Evolutionary conservation across 2,329 filamentous ascomycete species (phyloP).

Genomic region (Beauveria sp.): DNA sequence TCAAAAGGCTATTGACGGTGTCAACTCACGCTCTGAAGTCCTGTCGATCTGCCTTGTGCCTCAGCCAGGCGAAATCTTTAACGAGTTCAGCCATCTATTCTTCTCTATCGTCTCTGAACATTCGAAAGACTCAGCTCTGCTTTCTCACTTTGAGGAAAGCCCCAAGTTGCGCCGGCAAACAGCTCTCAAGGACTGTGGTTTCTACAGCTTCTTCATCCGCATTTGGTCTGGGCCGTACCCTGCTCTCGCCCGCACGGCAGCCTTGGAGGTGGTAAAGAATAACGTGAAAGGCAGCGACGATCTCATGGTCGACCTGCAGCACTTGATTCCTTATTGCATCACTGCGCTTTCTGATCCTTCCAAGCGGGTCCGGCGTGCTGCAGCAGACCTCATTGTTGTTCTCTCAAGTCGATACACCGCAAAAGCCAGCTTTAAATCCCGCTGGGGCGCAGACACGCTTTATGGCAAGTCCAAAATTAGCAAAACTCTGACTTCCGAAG

Average conservation of each 20-base stretch:
- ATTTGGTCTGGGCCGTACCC: constrained; percentile 69
- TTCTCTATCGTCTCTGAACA: constrained; percentile 42
- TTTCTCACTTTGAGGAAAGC: constrained; percentile 45
- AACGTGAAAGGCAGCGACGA: constrained; percentile 45
- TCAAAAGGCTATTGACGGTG: constrained; percentile 30
- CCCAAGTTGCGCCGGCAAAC: constrained; percentile 46
- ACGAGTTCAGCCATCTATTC: constrained; percentile 52
- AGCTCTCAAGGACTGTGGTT: constrained; percentile 55
- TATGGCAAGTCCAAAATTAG: constrained; percentile 53
- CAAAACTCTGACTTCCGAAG: constrained; percentile 50
- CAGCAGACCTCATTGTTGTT: constrained; percentile 57
- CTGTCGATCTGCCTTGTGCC: constrained; percentile 46
- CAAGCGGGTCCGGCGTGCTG: constrained; percentile 67
- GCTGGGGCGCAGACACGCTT: constrained; percentile 56
- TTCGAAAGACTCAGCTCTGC: constrained; percentile 28
- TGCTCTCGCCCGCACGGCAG: constrained; percentile 58
- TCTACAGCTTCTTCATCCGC: constrained; percentile 67
- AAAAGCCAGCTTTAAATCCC: constrained; percentile 29
- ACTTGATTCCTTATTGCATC: constrained; percentile 74
- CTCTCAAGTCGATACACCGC: constrained; percentile 43
- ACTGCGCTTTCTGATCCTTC: constrained; percentile 68
- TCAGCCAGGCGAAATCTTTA: constrained; percentile 44
- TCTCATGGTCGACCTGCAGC: constrained; percentile 60
- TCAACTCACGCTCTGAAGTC: constrained; percentile 28
- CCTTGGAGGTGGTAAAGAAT: constrained; percentile 57